Base-by-base conservation (phyloP, 176 grass and related monocot species). In the Oryza longistaminata region DNA sequence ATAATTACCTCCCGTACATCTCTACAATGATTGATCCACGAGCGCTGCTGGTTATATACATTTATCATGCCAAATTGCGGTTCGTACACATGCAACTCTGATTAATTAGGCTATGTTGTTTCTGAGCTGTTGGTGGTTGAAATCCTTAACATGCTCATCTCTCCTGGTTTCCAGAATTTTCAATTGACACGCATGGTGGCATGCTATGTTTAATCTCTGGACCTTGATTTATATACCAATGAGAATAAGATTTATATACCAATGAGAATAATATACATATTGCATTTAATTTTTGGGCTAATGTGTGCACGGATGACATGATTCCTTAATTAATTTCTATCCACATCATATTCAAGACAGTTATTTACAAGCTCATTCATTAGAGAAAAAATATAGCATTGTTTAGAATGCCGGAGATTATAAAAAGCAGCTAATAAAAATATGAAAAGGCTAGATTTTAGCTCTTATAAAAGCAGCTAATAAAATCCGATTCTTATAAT, bases 91-190 rank as follows among this genome's bases (percentile, higher is more conserved):
- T 21, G 58, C n/a, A 24, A 62, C 2, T 8, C 58, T 62, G 50
- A 53, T 72, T 78, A 70, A 64, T 34, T 71, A 70, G 37, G 62
- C 7, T 37, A 2, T 45, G 87, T 34, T 86, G 78, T 82, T 86
- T 43, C 73, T 58, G 83, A 90, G 72, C 83, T 90, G 78, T 82
- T 86, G 73, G 88, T 71, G 64, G 83, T 72, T 78, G 78, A 37
- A 66, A 34, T 15, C 37, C 72, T 61, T 88, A 33, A 19, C 81
- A 83, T n/a, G 34, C 43, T 61, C 61, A 55, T 10, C 55, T 1
- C 40, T 29, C 64, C 43, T 12, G 83, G 77, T 42, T 40, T 75
- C 78, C 42, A 12, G 2, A 76, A 65, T 66, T 86, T 90, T 86
- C 61, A 78, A 73, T 67, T 13, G 43, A 78, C 35, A 82, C 50